Conservation (phyloP, 176 grass and related monocot species). For the Olyra latifolia region DNA sequence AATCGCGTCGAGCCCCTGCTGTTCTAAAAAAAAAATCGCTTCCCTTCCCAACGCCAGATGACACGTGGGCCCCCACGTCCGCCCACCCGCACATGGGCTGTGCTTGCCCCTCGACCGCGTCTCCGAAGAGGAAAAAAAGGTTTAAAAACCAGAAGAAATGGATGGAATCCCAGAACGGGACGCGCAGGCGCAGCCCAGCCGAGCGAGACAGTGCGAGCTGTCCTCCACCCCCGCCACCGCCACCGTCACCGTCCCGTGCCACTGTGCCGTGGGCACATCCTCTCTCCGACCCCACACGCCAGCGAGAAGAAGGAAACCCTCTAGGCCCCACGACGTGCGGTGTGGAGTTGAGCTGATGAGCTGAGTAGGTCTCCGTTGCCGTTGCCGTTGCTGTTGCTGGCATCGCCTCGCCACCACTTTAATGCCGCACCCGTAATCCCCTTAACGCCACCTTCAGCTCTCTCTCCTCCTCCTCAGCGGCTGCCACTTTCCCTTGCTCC, state of each 20-base stretch:
- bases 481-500: conserved; percentile 20
- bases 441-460: conserved; percentile 13
- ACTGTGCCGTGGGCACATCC: background rate
- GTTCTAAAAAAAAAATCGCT: no score
- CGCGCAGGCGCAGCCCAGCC: background rate
- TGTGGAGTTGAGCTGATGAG: background rate
- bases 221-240: conserved; percentile 25
- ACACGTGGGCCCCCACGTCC: background rate
- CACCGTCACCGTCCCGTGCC: background rate
- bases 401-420: conserved; percentile 5
- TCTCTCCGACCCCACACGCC: background rate
- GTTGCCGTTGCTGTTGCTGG: conserved; percentile 35
- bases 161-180: background rate
- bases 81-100: conserved; percentile 30
- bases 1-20: no score
- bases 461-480: background rate
- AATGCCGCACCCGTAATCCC: conserved; percentile 43
- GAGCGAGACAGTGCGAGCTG: conserved; percentile 47
- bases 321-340: background rate
- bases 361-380: conserved; percentile 40
- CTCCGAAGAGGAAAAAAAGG: background rate
- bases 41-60: background rate
- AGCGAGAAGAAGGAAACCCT: background rate
- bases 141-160: background rate
- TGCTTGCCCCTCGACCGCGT: conserved; percentile 29